These are phyloP conservation scores for Marasmius fiardii DNA, from an alignment of 1,284 basidiomycete species.

Conservation along the genomic window DNA sequence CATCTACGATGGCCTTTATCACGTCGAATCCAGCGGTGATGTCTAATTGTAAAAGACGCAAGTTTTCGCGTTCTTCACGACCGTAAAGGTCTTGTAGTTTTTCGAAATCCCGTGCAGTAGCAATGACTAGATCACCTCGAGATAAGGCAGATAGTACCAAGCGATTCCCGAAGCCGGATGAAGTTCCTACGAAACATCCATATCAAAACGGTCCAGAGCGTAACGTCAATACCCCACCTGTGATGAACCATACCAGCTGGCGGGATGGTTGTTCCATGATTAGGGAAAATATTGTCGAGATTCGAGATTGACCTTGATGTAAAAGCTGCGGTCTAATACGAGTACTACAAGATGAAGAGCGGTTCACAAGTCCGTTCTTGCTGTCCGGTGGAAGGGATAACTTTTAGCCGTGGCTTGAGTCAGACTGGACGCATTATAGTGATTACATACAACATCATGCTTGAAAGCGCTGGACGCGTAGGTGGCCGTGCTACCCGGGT, in stretches of 20 bases:
- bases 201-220: not conserved
- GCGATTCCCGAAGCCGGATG: slow-evolving; percentile 30
- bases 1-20: slow-evolving; percentile 21
- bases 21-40: slow-evolving; percentile 5
- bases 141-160: slow-evolving; percentile 25
- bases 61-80: slow-evolving; percentile 6
- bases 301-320: not conserved
- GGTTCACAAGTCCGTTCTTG: not conserved
- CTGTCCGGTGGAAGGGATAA: not conserved
- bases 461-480: too few species aligned
- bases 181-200: slow-evolving; percentile 22
- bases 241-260: not conserved
- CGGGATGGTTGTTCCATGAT: not conserved
- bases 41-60: slow-evolving; percentile 5
- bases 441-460: too few species aligned
- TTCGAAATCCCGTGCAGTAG: slow-evolving; percentile 22
- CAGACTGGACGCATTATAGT: too few species aligned
- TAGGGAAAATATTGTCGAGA: not conserved
- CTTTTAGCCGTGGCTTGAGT: too few species aligned
- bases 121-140: slow-evolving; percentile 30
- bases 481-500: too few species aligned
- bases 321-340: too few species aligned
- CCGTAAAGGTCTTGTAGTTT: slow-evolving; percentile 17
- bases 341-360: not conserved
- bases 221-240: not conserved